Conservation (phyloP, 768 basidiomycete genomes). For the Leccinum uliginosum region DNA sequence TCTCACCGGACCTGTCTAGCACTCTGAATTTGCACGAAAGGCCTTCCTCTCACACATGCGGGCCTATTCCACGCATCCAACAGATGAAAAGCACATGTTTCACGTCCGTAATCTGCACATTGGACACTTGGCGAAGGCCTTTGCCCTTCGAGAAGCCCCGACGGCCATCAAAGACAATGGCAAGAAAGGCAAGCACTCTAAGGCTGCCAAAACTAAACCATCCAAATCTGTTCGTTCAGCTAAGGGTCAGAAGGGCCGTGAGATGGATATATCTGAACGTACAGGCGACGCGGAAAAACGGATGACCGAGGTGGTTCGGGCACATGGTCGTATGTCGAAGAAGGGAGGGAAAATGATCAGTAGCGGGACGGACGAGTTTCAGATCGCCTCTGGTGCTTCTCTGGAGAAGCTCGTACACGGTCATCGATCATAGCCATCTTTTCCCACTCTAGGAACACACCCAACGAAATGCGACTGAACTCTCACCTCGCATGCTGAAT, state of each 20-base stretch:
- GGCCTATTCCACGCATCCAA: slow-evolving; percentile 95
- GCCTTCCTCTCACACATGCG: slow-evolving; percentile 92
- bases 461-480: not conserved
- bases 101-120: slow-evolving; percentile 92
- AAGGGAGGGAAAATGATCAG: slow-evolving; percentile 72
- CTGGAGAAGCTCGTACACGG: slow-evolving; percentile 54
- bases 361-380: slow-evolving; percentile 70
- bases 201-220: slow-evolving; percentile 1
- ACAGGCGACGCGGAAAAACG: slow-evolving; percentile 63
- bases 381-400: slow-evolving; percentile 61
- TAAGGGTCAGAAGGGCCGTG: slow-evolving; percentile 20
- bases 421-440: slow-evolving; percentile 7
- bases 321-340: slow-evolving; percentile 77
- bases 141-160: slow-evolving; percentile 86
- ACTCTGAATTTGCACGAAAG: slow-evolving; percentile 69
- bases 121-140: slow-evolving; percentile 91
- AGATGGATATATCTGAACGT: slow-evolving; percentile 36
- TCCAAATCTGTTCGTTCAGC: slow-evolving; percentile 2
- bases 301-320: slow-evolving; percentile 83
- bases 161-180: slow-evolving; percentile 29
- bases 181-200: slow-evolving; percentile 14
- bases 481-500: not conserved
- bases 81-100: slow-evolving; percentile 94
- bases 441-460: not conserved
- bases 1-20: slow-evolving; percentile 42